phyloP scores from a whole-genome alignment of 768 basidiomycete species.

The Tylopilus intermedius region DNA sequence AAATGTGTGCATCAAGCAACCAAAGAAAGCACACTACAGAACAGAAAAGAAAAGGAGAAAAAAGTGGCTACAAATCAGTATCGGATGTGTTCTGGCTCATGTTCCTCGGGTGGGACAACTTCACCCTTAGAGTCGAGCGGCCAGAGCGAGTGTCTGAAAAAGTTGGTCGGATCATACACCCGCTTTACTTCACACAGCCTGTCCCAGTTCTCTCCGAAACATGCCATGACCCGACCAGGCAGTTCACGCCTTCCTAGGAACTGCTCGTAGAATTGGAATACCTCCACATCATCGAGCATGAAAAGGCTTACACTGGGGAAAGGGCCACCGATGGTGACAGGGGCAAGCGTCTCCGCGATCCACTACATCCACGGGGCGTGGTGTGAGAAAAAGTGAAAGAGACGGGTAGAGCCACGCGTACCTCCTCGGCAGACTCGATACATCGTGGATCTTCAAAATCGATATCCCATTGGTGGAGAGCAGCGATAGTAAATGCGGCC shows the following conservation, averaged over 20 bases:
- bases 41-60: too few relatives aligned
- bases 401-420: slow-evolving; percentile 26
- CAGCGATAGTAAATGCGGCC: slow-evolving; percentile 79
- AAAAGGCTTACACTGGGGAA: slow-evolving; percentile 68
- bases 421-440: slow-evolving; percentile 76
- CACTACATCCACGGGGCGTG: slow-evolving; percentile 43
- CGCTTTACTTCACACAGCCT: slow-evolving; percentile 68
- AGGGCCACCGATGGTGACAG: slow-evolving; percentile 73
- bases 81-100: slow-evolving; percentile 48
- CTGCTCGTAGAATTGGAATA: slow-evolving; percentile 36
- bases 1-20: not conserved
- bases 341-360: slow-evolving; percentile 70
- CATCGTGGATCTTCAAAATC: slow-evolving; percentile 77
- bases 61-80: slow-evolving; percentile 9
- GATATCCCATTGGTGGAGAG: slow-evolving; percentile 91
- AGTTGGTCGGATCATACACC: slow-evolving; percentile 67
- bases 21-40: not conserved
- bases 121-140: slow-evolving; percentile 59
- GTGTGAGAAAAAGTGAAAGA: slow-evolving; percentile 7
- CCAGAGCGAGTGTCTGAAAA: slow-evolving; percentile 81
- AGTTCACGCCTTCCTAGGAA: slow-evolving; percentile 72
- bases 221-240: slow-evolving; percentile 55
- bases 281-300: slow-evolving; percentile 14
- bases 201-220: slow-evolving; percentile 72
- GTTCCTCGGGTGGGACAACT: slow-evolving; percentile 49